These are phyloP conservation scores for Tetracladium marchalianum DNA, from an alignment of 495 filamentous ascomycete genomes.

Conservation along the genomic window DNA sequence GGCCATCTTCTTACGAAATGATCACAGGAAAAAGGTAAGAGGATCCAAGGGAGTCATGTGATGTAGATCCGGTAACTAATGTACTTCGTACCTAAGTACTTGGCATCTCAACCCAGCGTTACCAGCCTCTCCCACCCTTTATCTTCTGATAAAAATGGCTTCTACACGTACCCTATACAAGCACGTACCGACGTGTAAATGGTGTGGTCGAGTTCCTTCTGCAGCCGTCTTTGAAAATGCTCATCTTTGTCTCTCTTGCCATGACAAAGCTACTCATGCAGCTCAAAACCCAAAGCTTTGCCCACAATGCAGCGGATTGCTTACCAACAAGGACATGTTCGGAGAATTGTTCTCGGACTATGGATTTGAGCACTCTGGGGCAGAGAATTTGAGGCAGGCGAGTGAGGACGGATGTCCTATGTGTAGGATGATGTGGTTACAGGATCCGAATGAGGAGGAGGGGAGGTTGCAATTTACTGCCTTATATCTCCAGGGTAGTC, in stretches of 20 bases:
- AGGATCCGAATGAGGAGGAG: constrained; percentile 5
- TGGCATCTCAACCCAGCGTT: too few species aligned
- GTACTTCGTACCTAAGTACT: too few species aligned
- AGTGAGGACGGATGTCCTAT: constrained; percentile 1
- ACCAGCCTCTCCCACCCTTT: too few species aligned
- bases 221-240: background rate
- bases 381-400: background rate
- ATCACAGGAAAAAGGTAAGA: too few species aligned
- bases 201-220: background rate
- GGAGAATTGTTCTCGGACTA: background rate
- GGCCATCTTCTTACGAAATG: too few species aligned
- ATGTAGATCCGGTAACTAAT: too few species aligned
- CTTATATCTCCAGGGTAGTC: background rate
- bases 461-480: background rate
- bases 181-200: constrained; percentile 8
- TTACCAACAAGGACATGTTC: background rate
- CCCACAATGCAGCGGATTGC: background rate
- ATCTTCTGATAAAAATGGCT: constrained; percentile 19
- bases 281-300: constrained; percentile 2
- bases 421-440: constrained; percentile 6
- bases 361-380: background rate
- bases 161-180: background rate
- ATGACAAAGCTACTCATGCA: background rate
- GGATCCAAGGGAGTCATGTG: too few species aligned
- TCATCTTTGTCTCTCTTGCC: background rate